Percentiles rank a stretch among this genome's conserved stretches.
Evolutionary conservation across 257 asterid species (phyloP).

Genomic region (Plectranthus barbatus): DNA sequence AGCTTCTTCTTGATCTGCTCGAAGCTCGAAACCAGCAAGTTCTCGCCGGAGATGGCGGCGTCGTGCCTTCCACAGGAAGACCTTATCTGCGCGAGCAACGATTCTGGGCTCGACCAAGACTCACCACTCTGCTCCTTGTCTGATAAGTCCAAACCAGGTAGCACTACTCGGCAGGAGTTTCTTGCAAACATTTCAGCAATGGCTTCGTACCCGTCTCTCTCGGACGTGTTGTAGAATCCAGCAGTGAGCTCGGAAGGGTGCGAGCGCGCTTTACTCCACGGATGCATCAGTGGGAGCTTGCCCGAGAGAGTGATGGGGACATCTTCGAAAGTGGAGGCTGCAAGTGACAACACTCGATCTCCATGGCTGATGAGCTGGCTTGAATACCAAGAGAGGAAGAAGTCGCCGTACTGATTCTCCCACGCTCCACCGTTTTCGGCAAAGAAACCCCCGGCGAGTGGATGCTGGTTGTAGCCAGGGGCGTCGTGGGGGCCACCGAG

Average conservation of each 20-base stretch:
- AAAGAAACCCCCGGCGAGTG: conserved; percentile 50
- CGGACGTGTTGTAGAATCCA: conserved; percentile 61
- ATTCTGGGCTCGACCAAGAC: conserved; percentile 50
- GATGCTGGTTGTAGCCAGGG: conserved; percentile 35
- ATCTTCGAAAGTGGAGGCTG: conserved; percentile 47
- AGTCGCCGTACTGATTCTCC: conserved; percentile 72
- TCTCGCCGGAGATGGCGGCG: conserved; percentile 43
- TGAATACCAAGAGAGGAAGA: conserved; percentile 82
- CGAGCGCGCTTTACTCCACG: conserved; percentile 49
- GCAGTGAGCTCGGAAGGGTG: conserved; percentile 76
- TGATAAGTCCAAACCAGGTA: conserved; percentile 65
- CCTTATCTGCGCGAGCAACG: conserved; percentile 34
- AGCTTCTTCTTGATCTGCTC: conserved; percentile 46
- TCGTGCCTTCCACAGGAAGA: conserved; percentile 41
- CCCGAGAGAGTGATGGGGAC: conserved; percentile 41
- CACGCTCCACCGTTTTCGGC: conserved; percentile 67
- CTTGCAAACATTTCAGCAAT: conserved; percentile 40
- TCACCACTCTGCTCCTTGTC: conserved; percentile 35
- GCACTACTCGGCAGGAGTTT: conserved; percentile 44
- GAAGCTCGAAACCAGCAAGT: conserved; percentile 35
- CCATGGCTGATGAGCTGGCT: conserved; percentile 53
- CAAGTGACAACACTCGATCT: conserved; percentile 55
- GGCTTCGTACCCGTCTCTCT: conserved; percentile 57
- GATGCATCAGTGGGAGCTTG: conserved; percentile 46
- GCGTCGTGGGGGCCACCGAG: conserved; percentile 80